Percentiles rank a stretch among this genome's conserved stretches.
These are phyloP conservation scores for Arxiozyma bovina DNA, from an alignment of 1,139 yeast genomes.

Conservation along the genomic window DNA sequence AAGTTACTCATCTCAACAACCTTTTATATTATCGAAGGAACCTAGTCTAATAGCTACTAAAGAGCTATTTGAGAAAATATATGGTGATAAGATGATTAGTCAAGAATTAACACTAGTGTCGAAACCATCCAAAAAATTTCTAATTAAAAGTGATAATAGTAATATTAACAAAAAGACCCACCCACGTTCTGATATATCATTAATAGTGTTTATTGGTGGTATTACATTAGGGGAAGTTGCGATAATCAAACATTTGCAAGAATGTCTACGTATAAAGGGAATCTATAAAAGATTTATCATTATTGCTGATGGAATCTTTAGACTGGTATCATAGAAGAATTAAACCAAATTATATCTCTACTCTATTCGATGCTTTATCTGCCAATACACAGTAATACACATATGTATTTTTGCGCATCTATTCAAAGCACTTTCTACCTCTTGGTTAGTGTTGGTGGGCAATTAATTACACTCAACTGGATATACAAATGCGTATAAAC, in stretches of 20 bases:
- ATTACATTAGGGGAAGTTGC: conserved; percentile 30
- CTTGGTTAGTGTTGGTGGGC: neutral
- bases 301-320: conserved; percentile 20
- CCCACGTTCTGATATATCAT: conserved; percentile 13
- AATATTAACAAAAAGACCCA: neutral
- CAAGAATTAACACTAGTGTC: conserved; percentile 21
- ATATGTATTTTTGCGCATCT: too few species aligned
- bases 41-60: conserved; percentile 20
- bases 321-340: neutral
- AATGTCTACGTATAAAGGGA: conserved; percentile 17
- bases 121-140: conserved; percentile 14
- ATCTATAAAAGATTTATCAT: conserved; percentile 25
- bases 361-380: neutral
- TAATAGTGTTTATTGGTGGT: conserved; percentile 29
- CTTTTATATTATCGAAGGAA: conserved; percentile 24
- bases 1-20: conserved; percentile 25
- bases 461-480: too few species aligned
- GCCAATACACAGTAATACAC: too few species aligned
- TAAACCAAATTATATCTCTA: too few species aligned
- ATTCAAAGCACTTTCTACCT: neutral
- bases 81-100: conserved; percentile 14
- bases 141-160: neutral
- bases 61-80: conserved; percentile 20
- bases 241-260: conserved; percentile 20
- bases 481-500: too few species aligned